Conservation (phyloP, 345 rosid genomes). For the Euphorbia lathyris region DNA sequence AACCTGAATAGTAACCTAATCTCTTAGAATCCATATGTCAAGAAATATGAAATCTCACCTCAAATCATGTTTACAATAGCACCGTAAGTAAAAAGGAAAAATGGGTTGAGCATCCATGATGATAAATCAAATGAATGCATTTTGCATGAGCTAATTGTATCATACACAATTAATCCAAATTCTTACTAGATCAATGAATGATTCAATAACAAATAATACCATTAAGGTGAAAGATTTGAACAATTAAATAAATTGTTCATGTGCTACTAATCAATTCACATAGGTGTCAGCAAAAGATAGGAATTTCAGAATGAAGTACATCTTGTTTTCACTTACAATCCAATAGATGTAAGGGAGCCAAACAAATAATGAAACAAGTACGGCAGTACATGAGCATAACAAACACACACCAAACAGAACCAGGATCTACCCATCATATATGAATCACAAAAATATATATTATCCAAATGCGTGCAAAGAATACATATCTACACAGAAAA, state of each 20-base stretch:
- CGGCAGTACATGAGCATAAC: conserved; percentile 2
- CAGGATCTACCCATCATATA: conserved; percentile 4
- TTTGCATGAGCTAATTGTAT: neutral
- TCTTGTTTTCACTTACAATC: neutral
- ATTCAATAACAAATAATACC: too few species aligned
- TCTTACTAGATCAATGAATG: neutral
- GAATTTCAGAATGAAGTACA: neutral
- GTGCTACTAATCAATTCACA: neutral
- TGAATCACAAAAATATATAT: neutral
- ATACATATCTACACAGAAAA: neutral
- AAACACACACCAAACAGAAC: neutral
- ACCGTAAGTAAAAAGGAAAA: neutral
- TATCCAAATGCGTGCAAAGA: neutral
- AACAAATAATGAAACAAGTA: neutral
- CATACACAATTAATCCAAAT: neutral
- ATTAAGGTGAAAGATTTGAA: too few species aligned
- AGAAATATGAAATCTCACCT: neutral
- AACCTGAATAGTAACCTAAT: neutral
- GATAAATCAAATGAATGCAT: neutral
- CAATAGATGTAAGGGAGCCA: neutral
- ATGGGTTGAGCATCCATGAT: neutral
- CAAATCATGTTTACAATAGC: neutral
- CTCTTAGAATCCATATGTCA: conserved; percentile 3
- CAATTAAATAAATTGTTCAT: neutral
- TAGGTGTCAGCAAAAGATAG: neutral